Percentiles rank a stretch among this genome's conserved stretches.
phyloP scores from a whole-genome alignment of 176 grass and related monocot species.

The Dactylis glomerata region DNA sequence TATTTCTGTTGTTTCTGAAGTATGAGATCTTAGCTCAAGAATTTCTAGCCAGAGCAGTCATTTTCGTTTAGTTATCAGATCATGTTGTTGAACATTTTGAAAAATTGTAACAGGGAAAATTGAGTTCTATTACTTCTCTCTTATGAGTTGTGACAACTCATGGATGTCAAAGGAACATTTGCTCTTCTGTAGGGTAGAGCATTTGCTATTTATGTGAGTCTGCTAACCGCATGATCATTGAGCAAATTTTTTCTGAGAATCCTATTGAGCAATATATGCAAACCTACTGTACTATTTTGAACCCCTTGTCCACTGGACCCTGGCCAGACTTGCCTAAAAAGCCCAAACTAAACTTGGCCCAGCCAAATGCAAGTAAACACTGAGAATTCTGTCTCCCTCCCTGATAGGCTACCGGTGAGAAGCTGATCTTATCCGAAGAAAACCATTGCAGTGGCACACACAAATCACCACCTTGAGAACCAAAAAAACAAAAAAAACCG shows the following conservation, averaged over 20 bases:
- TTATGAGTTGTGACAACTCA: neutral
- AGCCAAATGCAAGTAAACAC: neutral
- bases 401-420: neutral
- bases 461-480: neutral
- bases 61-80: neutral
- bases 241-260: no score
- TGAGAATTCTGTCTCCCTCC: neutral
- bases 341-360: neutral
- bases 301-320: neutral
- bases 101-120: neutral
- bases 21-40: slow-evolving; percentile 5
- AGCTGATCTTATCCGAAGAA: slow-evolving; percentile 20
- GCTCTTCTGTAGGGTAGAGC: neutral
- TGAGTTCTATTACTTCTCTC: neutral
- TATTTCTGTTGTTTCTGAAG: neutral
- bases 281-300: no score
- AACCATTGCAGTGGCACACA: neutral
- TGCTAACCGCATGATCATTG: neutral
- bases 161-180: neutral
- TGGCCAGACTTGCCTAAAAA: neutral
- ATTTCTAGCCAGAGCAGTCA: neutral
- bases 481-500: neutral
- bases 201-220: neutral
- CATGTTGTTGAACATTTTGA: neutral
- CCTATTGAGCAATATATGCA: no score